Evolutionary conservation across 2,329 filamentous ascomycete genomes (phyloP).

Genomic region (Sporothrix humicola): DNA sequence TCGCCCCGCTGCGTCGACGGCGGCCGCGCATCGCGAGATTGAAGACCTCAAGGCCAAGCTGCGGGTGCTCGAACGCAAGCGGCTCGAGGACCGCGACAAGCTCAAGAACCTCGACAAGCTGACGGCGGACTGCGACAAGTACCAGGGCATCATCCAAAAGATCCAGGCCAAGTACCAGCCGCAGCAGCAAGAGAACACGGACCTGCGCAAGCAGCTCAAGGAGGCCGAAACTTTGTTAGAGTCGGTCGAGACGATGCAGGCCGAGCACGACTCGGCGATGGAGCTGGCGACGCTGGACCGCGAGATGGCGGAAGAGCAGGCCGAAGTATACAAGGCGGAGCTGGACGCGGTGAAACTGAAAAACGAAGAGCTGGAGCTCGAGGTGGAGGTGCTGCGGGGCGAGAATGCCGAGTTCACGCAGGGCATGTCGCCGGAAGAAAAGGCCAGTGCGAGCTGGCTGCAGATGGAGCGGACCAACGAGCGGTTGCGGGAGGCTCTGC

Average conservation of each 20-base stretch:
- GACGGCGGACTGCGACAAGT: conserved; percentile 76
- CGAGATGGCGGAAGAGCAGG: conserved; percentile 94
- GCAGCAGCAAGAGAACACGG: conserved; percentile 77
- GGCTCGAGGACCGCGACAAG: conserved; percentile 82
- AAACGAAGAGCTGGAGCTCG: conserved; percentile 82
- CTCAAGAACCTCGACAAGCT: conserved; percentile 78
- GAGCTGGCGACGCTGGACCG: conserved; percentile 89
- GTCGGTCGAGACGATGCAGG: conserved; percentile 73
- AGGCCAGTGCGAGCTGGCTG: conserved; percentile 83
- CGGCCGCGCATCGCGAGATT: conserved; percentile 68
- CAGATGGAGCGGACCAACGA: conserved; percentile 93
- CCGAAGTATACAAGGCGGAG: conserved; percentile 81
- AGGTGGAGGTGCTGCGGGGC: conserved; percentile 83
- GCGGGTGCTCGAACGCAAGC: conserved; percentile 84
- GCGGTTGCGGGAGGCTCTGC: conserved; percentile 80
- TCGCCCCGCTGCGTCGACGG: conserved; percentile 42
- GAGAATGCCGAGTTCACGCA: conserved; percentile 85
- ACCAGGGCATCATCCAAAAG: conserved; percentile 85
- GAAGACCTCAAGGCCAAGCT: conserved; percentile 90
- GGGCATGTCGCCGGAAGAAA: conserved; percentile 87
- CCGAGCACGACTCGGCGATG: conserved; percentile 82
- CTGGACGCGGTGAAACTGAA: conserved; percentile 76
- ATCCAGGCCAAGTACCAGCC: conserved; percentile 87
- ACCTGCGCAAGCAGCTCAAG: conserved; percentile 77
- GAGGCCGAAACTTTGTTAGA: conserved; percentile 74